Percentiles rank a stretch among this genome's conserved stretches.
These are phyloP conservation scores for Rhizopus stolonifer DNA, from an alignment of 371 early-diverging fungal species.

Conservation along the genomic window DNA sequence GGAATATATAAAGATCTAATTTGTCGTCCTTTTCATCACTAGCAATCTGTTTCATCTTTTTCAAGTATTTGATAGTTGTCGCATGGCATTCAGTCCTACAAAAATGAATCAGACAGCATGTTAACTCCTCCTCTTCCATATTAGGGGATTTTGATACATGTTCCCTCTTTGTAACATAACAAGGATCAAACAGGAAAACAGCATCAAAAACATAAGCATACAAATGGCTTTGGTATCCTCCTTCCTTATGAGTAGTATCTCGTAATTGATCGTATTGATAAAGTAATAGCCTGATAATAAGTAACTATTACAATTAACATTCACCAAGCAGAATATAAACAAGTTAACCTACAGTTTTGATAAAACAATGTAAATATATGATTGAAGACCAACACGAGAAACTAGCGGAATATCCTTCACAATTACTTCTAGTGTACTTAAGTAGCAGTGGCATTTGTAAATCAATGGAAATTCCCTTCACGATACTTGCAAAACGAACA, in stretches of 20 bases:
- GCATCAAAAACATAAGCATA: slow-evolving; percentile 16
- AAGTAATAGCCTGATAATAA: slow-evolving; percentile 7
- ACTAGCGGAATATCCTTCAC: slow-evolving; percentile 9
- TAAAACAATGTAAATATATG: slow-evolving; percentile 16
- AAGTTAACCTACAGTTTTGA: slow-evolving; percentile 12
- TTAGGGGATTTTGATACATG: slow-evolving; percentile 6
- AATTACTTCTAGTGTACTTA: slow-evolving; percentile 14
- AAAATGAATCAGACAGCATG: slow-evolving; percentile 10
- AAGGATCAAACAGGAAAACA: slow-evolving; percentile 15
- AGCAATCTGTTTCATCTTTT: slow-evolving; percentile 15
- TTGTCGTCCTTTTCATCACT: slow-evolving; percentile 13
- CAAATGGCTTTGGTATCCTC: slow-evolving; percentile 13
- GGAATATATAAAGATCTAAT: too few species aligned
- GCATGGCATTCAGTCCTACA: slow-evolving; percentile 18
- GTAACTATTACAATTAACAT: slow-evolving; percentile 2
- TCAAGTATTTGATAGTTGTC: slow-evolving; percentile 15
- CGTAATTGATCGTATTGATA: slow-evolving; percentile 6
- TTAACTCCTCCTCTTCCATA: slow-evolving; percentile 1
- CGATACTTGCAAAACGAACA: slow-evolving; percentile 9
- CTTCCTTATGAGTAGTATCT: slow-evolving; percentile 17
- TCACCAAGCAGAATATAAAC: slow-evolving; percentile 3
- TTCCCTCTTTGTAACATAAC: slow-evolving; percentile 13
- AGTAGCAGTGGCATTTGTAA: slow-evolving; percentile 12
- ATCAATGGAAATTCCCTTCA: slow-evolving; percentile 7
- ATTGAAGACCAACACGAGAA: slow-evolving; percentile 9